These are phyloP conservation scores for Agrocybe chaxingu DNA, from an alignment of 768 basidiomycete species.

Conservation along the genomic window DNA sequence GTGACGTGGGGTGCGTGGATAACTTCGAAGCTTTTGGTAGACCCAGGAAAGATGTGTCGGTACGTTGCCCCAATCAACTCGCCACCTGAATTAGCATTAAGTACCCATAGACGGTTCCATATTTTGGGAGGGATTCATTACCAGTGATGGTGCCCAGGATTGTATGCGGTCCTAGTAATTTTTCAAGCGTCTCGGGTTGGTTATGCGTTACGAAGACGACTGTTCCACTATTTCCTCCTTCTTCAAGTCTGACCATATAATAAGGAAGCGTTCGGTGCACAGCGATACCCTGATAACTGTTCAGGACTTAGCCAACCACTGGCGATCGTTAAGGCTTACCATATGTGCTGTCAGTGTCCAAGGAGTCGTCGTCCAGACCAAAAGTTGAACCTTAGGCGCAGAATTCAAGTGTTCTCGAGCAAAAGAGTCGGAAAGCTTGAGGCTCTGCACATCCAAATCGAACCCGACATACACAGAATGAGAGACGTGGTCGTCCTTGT, in stretches of 20 bases:
- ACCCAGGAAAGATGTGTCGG: constrained; percentile 52
- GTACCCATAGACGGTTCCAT: not conserved
- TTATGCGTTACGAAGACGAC: constrained; percentile 51
- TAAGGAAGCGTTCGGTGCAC: constrained; percentile 76
- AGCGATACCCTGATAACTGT: constrained; percentile 75
- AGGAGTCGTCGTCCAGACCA: constrained; percentile 97
- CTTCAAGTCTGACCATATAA: constrained; percentile 36
- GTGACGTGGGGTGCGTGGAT: constrained; percentile 79
- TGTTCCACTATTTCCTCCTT: constrained; percentile 10
- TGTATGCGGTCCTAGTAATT: constrained; percentile 34
- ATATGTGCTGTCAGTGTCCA: constrained; percentile 97
- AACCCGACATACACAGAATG: constrained; percentile 87
- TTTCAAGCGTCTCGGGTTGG: constrained; percentile 37
- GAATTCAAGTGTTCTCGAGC: too few species aligned
- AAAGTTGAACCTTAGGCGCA: constrained; percentile 41
- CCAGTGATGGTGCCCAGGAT: constrained; percentile 36
- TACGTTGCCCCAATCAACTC: constrained; percentile 63
- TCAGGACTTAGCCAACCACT: not conserved
- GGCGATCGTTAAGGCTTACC: constrained; percentile 40
- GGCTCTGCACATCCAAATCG: constrained; percentile 40
- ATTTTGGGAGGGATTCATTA: constrained; percentile 7
- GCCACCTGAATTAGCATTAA: constrained; percentile 22
- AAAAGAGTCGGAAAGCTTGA: not conserved
- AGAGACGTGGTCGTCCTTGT: constrained; percentile 86
- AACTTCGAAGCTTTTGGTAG: constrained; percentile 37